Base-by-base conservation (phyloP, 176 grass and related monocot species). In the Urochloa ruziziensis region DNA sequence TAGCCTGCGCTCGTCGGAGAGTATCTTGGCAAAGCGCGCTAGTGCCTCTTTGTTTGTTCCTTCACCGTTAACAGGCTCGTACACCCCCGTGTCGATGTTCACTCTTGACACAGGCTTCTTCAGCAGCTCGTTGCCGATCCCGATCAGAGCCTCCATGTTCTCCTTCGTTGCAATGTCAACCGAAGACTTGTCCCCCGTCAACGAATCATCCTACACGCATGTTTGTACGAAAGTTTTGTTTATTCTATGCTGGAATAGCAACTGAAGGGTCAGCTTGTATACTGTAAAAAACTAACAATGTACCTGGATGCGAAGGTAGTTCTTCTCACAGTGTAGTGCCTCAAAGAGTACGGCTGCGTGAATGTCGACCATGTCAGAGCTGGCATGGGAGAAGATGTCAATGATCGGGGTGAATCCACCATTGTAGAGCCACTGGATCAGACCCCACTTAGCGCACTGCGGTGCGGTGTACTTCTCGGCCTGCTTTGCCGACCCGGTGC, bases 261-360 rank as follows among this genome's bases (percentile, higher is more conserved):
- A 10, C 52, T 53, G 4, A 53, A 53, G 19, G 18, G 18, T 53
- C 6, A 53, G 4, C 5, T 15, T 15, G 13, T 15, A 15, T 16
- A 47, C 2, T 15, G 12, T 6, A 57, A 0, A 24, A 11, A 59
- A 5, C 35, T 16, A 5, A 5, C 13, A 39, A 39, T 40, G 0
- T 46, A 94, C 93, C 94, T 97, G 82, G 24, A 97, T 94, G 29
- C 87, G 89, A 5, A 97, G 89, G 74, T 97, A 93, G 23, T 81
- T 73, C 0, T 62, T 40, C 67, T 87, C 23, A 0, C 65, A 79
- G 0, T 27, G 21, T 2, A 91, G 91, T 0, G 81, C 81, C 63
- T 91, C 37, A 5, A 97, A 93, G 8, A 93, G 72, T 5, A 89
- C 47, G 0, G 81, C 27, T 1, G 91, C 78, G 11, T 97, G 88